Evolutionary conservation across 495 filamentous ascomycete species (phyloP), one percentile per base, ranked within the genome.

Genomic region (Neurospora sp.): DNA sequence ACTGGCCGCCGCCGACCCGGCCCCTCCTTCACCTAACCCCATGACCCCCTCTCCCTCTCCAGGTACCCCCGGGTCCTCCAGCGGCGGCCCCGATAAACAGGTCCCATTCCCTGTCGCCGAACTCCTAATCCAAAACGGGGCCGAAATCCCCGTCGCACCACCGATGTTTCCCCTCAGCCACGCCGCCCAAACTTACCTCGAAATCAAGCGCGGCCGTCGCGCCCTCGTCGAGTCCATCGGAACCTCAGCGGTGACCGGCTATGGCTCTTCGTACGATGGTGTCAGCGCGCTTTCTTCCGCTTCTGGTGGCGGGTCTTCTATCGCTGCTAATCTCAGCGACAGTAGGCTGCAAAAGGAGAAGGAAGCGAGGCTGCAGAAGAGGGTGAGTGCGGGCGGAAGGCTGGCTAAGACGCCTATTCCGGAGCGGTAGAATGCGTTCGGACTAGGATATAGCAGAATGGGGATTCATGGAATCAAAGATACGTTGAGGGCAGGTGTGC

Each of bases 1-100:
- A 31, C 90, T 99, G 18, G 93, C 93, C n/a, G 94, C 95, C 1
- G 94, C 96, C 1, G 96, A 99, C 76, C 96, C 95, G 10, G 93
- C 94, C 23, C 85, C 90, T 0, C 92, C 93, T 0, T 85, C 85
- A 38, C 83, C 84, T n/a, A 75, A 79, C 7, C 78, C 82, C 3
- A 77, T 76, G 14, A n/a, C 78, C 0, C 72, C 72, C 5, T 23
- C 73, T 5, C 74, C 62, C 2, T 39, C 73, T 0, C 71, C 71
- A 69, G 76, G 41, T 69, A 82, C 35, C 74, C 54, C 54, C 0
- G 54, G 54, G 6, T 66, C 54, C 6, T 31, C 54, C 14, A 16
- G 6, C 7, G 3, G 6, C 4, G 82, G 82, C 1, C 78, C 84
- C 16, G 73, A 80, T 18, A 86, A 85, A 70, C 73, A 77, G 5